These are phyloP conservation scores for Nemania abortiva DNA, from an alignment of 2,329 filamentous ascomycete species.

Conservation along the genomic window DNA sequence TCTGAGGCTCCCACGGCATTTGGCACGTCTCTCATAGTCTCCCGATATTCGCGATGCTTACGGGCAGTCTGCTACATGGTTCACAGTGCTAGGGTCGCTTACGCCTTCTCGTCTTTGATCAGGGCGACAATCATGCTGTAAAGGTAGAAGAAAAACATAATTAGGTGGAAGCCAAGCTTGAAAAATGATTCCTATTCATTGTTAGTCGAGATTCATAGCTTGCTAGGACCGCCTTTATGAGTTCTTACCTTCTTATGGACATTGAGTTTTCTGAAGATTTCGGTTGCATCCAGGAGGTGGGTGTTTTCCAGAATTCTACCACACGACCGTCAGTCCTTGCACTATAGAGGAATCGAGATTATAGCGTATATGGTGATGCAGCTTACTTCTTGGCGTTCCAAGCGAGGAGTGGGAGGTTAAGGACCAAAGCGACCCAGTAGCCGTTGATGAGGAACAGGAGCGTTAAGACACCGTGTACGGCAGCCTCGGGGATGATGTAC, in stretches of 20 bases:
- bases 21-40: constrained; percentile 5
- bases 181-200: constrained; percentile 88
- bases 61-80: constrained; percentile 12
- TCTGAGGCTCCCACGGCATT: background rate
- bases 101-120: constrained; percentile 93
- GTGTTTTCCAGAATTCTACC: constrained; percentile 94
- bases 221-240: no score
- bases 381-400: constrained; percentile 99
- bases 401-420: constrained; percentile 90
- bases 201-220: constrained; percentile 31
- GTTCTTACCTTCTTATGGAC: constrained; percentile 92
- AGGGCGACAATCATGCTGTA: constrained; percentile 99
- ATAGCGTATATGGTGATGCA: background rate
- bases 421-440: constrained; percentile 93
- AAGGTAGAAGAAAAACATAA: constrained; percentile 99
- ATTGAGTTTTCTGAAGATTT: constrained; percentile 99
- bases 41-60: constrained; percentile 10
- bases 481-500: constrained; percentile 98
- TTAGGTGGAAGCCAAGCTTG: constrained; percentile 97
- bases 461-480: constrained; percentile 95
- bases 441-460: constrained; percentile 98
- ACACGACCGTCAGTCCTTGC: constrained; percentile 36
- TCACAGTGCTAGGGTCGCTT: constrained; percentile 53
- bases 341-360: background rate
- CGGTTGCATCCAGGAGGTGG: constrained; percentile 95